A percentile compares a stretch with the other conserved stretches of the same genome.
These are phyloP conservation scores for Turnera subulata DNA, from an alignment of 345 rosid genomes.

Conservation along the genomic window DNA sequence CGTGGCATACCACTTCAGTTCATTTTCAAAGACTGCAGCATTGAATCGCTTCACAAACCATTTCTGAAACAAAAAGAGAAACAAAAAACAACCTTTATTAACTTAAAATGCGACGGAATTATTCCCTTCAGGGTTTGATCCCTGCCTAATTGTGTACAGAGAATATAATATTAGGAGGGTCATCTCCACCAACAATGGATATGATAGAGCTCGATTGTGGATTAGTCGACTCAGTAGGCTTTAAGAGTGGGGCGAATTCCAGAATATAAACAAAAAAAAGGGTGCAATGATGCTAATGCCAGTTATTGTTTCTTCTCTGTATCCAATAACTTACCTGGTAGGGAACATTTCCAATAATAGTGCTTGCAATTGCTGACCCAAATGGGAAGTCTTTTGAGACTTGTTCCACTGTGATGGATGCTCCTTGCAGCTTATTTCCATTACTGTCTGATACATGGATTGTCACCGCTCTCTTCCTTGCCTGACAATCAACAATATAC, in stretches of 20 bases:
- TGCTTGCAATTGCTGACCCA: constrained; percentile 75
- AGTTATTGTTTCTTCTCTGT: neutral
- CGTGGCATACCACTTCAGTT: constrained; percentile 90
- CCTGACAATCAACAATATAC: no score
- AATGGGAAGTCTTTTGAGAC: constrained; percentile 73
- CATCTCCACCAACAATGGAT: no score
- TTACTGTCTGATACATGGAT: constrained; percentile 56
- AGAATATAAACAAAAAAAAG: no score
- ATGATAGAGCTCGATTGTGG: no score
- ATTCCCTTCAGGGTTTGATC: no score
- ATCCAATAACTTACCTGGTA: constrained; percentile 57
- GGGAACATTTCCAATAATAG: constrained; percentile 59
- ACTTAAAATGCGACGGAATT: no score
- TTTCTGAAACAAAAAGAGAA: constrained; percentile 30
- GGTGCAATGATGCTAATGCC: no score
- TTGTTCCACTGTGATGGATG: constrained; percentile 42
- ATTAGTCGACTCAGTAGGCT: no score
- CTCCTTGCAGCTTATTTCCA: constrained; percentile 57
- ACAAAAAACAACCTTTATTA: no score
- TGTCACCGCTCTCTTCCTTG: constrained; percentile 63
- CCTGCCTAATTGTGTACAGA: no score
- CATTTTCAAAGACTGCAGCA: constrained; percentile 83
- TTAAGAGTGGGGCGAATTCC: no score
- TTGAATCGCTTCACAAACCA: constrained; percentile 84
- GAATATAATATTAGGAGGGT: no score